These are phyloP conservation scores for Venturia oleaginea DNA, from an alignment of 2,329 filamentous ascomycete species.

Conservation along the genomic window DNA sequence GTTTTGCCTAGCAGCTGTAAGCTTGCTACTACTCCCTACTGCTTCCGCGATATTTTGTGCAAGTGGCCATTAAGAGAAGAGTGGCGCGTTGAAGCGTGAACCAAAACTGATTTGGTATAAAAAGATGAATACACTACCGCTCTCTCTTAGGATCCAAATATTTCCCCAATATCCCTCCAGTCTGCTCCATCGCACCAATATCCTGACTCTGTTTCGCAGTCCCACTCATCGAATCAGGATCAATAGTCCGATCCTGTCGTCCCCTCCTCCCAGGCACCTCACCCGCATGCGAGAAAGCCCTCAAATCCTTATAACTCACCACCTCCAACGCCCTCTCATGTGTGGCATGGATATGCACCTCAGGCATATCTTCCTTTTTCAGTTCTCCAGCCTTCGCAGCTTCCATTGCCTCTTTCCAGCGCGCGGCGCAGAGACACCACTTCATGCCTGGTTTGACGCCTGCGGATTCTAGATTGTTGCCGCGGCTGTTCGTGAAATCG, in stretches of 20 bases:
- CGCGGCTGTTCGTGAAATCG: conserved; percentile 6
- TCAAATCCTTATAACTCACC: background rate
- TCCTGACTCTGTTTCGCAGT: background rate
- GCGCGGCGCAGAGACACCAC: background rate
- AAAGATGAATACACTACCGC: background rate
- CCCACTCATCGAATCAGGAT: background rate
- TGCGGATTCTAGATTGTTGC: conserved; percentile 1
- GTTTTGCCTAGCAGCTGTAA: no score
- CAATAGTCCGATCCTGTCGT: background rate
- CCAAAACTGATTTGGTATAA: background rate
- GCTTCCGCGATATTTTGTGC: no score
- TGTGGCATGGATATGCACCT: background rate
- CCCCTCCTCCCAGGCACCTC: background rate
- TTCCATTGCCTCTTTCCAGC: conserved; percentile 4
- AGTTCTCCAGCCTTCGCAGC: background rate
- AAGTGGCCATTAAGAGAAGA: no score
- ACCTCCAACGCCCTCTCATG: background rate
- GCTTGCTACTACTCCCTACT: no score
- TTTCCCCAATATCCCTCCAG: background rate
- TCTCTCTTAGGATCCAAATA: background rate
- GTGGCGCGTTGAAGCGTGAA: background rate
- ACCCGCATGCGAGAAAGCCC: background rate
- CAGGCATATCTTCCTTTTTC: background rate
- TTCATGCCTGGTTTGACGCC: background rate
- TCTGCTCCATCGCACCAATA: background rate